These are phyloP conservation scores for Fusarium brevicatenulatum DNA, from an alignment of 2,329 filamentous ascomycete species.

Conservation along the genomic window DNA sequence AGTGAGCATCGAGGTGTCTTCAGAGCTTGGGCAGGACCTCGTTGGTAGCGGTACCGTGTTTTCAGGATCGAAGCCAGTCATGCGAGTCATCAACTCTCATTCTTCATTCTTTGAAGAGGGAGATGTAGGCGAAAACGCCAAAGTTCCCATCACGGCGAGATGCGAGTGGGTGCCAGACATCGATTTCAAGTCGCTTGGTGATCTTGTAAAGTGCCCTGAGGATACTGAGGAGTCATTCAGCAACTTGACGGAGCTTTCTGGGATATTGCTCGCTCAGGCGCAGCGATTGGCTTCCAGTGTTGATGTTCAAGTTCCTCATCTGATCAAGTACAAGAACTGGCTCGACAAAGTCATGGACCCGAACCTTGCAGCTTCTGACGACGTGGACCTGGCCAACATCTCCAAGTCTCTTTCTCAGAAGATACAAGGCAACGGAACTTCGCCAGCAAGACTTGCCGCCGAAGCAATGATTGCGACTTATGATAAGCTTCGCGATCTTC, in stretches of 20 bases:
- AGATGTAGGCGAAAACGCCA: neutral
- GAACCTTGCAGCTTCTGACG: neutral
- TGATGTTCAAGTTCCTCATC: neutral
- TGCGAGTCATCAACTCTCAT: neutral
- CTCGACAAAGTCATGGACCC: neutral
- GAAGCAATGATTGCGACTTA: neutral
- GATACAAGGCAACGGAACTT: neutral
- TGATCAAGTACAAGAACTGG: neutral
- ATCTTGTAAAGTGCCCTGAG: neutral
- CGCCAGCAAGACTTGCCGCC: neutral
- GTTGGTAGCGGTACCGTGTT: neutral
- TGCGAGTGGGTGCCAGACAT: neutral
- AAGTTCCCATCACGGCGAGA: neutral
- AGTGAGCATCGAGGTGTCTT: neutral
- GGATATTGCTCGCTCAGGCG: neutral
- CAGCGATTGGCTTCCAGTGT: neutral
- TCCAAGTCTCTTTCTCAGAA: neutral
- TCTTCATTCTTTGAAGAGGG: neutral
- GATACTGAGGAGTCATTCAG: neutral
- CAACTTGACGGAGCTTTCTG: neutral
- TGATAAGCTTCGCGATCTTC: neutral
- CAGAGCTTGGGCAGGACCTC: neutral
- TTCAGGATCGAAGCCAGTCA: neutral
- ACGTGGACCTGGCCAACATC: neutral
- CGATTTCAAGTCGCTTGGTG: neutral